These are phyloP conservation scores for Tephrocybe rancida DNA, from an alignment of 768 basidiomycete genomes.

Conservation along the genomic window DNA sequence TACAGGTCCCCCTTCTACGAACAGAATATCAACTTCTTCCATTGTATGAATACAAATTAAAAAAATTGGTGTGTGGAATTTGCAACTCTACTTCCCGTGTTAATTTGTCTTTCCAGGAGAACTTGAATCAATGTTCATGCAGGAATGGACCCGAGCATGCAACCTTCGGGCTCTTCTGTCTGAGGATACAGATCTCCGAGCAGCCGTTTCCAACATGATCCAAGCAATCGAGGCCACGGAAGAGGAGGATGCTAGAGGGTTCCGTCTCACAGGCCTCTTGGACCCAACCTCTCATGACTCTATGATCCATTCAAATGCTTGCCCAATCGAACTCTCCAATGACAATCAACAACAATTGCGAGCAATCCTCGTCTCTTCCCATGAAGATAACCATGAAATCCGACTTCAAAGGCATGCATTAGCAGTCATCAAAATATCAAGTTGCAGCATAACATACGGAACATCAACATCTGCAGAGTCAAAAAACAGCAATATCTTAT, in stretches of 20 bases:
- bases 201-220: conserved; percentile 3
- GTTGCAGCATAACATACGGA: background rate
- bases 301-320: conserved; percentile 4
- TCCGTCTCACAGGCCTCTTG: conserved; percentile 7
- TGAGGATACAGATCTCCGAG: conserved; percentile 8
- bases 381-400: background rate
- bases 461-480: conserved; percentile 2
- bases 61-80: conserved; percentile 15
- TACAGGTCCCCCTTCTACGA: conserved; percentile 18
- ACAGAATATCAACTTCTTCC: no score
- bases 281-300: conserved; percentile 2
- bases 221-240: conserved; percentile 2
- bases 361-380: no score
- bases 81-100: background rate
- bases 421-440: conserved; percentile 3
- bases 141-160: background rate
- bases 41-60: conserved; percentile 21
- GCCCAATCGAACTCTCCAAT: conserved; percentile 1
- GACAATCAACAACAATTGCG: no score
- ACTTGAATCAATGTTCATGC: conserved; percentile 13
- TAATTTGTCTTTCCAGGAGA: conserved; percentile 7
- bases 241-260: conserved; percentile 12
- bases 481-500: conserved; percentile 10
- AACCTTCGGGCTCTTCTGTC: conserved; percentile 14
- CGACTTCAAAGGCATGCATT: background rate